Evolutionary conservation across 371 early-diverging fungal genomes (phyloP), one percentile per base, ranked within the genome.

Genomic region (Apophysomyces trapeziformis): DNA sequence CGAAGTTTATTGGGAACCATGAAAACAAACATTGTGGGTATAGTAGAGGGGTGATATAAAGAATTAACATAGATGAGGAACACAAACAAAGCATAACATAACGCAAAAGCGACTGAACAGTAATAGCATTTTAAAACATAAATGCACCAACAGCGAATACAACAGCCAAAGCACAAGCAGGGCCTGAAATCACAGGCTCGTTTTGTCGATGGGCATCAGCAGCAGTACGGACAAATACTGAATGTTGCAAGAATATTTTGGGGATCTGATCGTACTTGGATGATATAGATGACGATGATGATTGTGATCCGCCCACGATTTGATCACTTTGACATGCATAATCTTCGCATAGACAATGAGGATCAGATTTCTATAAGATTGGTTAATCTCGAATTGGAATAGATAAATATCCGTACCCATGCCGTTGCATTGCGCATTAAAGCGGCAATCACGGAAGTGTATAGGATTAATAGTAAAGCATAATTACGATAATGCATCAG

Each of bases 121-220:
- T 50, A 7, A 13, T 13, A 26, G 21, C 18, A 14, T 50, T 7
- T 68, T 36, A 69, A 41, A 69, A 69, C 69, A 69, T 69, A 41
- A 61, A 58, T 7, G 65, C 65, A 2, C 62, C 69, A 57, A 69
- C 43, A 1, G 62, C 54, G 13, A 69, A 47, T 13, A 69, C 69
- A 14, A 69, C 65, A 32, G 65, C 61, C n/a, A 69, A 61, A 3
- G 69, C 69, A 57, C 61, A 58, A 6, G 65, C 65, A 38, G 69
- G 65, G 14, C 69, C 69, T 18, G 69, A 65, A 2, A 69, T 58
- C 1, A 65, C 21, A 7, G 54, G 54, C 54, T 50, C 54, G 21
- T 50, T 50, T 21, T 0, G 21, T 21, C n/a, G 54, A 8, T 50
- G 54, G 8, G 54, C 54, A 50, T 50, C 54, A n/a, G 54, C 54